Base-by-base conservation (phyloP, 345 rosid genomes). In the Acer campestre region DNA sequence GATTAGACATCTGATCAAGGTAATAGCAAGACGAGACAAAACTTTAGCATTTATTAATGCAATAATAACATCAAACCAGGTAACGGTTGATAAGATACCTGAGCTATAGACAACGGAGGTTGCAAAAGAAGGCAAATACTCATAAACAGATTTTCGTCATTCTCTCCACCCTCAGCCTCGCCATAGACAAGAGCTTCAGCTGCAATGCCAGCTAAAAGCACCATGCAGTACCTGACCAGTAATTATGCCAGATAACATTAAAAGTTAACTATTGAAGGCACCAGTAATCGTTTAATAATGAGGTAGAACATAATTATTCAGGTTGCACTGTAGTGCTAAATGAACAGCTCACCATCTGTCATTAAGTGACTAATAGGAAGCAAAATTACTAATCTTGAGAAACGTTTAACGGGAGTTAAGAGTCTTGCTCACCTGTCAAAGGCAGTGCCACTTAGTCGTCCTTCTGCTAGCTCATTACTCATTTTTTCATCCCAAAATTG, bases 401-500 rank as follows among this genome's bases (percentile, higher is more conserved):
- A 68, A 23, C 23, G 44, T 46, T 38, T 17, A 71, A 68, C 2
- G 48, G 35, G 13, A 62, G 7, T 66, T 64, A 31, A 66, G 40
- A 27, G 11, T 76, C 35, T 27, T 49, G 77, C 82, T 51, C 31
- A 91, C 95, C 98, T 90, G 85, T 95, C 98, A 83, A 95, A 93
- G 4, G 94, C 77, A 77, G 87, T 86, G 75, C 97, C 86, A 51
- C 94, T 93, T 40, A 95, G 89, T 61, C 81, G 87, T 66, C 97
- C 98, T 87, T 86, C 90, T 70, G 94, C 94, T 73, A 93, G 89
- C 83, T 95, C 98, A 13, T 81, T 90, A 82, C 86, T 88, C 95
- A 95, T 83, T 77, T 90, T 92, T 70, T 89, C 93, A 89, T 95
- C 98, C 98, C 98, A 93, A 83, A 95, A 95, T 76, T 93, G 98